Base-by-base conservation (phyloP, 148 eudicot genomes). In the Salicornia ramosissima region DNA sequence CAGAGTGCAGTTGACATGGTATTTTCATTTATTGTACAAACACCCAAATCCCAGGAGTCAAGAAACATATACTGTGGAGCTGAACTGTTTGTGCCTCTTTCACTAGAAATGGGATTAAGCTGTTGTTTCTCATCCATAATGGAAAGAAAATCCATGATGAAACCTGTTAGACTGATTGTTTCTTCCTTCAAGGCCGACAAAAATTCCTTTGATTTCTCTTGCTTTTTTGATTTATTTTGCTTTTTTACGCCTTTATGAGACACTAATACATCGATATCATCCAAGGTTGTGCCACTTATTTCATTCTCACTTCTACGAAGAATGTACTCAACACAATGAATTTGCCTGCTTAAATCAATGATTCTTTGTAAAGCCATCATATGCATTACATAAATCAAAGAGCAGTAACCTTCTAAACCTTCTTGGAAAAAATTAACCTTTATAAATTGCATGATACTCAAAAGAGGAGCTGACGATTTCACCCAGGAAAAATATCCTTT, bases 291-390 rank as follows among this genome's bases (percentile, higher is more conserved):
- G 36, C 59, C 67, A 21, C 53, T 64, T 49, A 62, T 59, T 47
- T 60, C 57, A 70, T 67, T 70, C 62, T 79, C 74, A 68, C 78
- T 81, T 77, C 82, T 78, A 67, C 71, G 79, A 67, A 85, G 51
- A 67, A 71, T 45, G 77, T 88, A 94, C 74, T 89, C 85, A 52
- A 80, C 71, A 65, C 86, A 81, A 57, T 79, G 84, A 60, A 91
- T 80, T 75, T 80, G 87, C 86, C 88, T 79, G 78, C 84, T 87
- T 73, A 94, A 72, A 81, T 94, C 96, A 76, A 75, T 87, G 84
- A 94, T 89, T 85, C 93, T 86, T 84, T 94, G 97, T 56, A 91
- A 65, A 72, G 84, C 82, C 91, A 94, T 94, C 67, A 76, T 64
- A 73, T 82, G 87, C 72, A 89, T 65, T 33, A 87, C 83, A 75